A percentile compares a stretch with the other conserved stretches of the same genome.
phyloP scores from a whole-genome alignment of 495 filamentous ascomycete genomes.

The Aspergillus haitiensis region DNA sequence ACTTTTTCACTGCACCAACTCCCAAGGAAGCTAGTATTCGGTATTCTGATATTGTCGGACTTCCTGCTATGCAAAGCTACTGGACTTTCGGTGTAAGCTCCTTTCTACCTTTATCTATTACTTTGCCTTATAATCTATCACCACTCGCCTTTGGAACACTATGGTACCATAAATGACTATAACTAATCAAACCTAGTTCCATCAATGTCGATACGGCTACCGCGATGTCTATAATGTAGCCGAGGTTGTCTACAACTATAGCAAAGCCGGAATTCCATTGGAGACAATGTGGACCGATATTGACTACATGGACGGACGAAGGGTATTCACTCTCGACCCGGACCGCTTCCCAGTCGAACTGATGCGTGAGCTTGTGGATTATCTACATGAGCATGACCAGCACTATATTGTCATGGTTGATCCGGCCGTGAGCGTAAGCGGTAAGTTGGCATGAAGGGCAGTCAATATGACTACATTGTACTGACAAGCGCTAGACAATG shows the following conservation, averaged over 20 bases:
- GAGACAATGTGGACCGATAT: slow-evolving; percentile 94
- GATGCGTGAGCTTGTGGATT: slow-evolving; percentile 67
- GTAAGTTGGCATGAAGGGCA: slow-evolving; percentile 25
- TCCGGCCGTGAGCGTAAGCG: slow-evolving; percentile 61
- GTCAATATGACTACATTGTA: not conserved
- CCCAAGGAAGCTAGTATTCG: slow-evolving; percentile 71
- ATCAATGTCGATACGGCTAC: slow-evolving; percentile 83
- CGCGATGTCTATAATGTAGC: slow-evolving; percentile 74
- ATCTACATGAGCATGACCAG: slow-evolving; percentile 73
- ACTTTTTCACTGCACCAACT: slow-evolving; percentile 74
- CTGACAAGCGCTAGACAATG: slow-evolving; percentile 50
- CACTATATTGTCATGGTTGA: slow-evolving; percentile 89
- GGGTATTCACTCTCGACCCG: slow-evolving; percentile 74
- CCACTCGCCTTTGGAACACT: not conserved
- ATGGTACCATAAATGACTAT: no score
- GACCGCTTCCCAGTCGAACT: slow-evolving; percentile 66
- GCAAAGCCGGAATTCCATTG: slow-evolving; percentile 69
- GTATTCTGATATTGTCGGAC: slow-evolving; percentile 69
- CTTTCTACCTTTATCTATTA: not conserved
- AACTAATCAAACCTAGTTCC: slow-evolving; percentile 47
- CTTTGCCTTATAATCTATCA: not conserved
- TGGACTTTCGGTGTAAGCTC: slow-evolving; percentile 68
- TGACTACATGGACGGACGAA: slow-evolving; percentile 69
- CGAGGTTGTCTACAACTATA: slow-evolving; percentile 80
- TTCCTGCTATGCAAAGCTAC: slow-evolving; percentile 78